Evolutionary conservation across 1,284 basidiomycete genomes (phyloP).

Genomic region (Xerocomus minutiporus): DNA sequence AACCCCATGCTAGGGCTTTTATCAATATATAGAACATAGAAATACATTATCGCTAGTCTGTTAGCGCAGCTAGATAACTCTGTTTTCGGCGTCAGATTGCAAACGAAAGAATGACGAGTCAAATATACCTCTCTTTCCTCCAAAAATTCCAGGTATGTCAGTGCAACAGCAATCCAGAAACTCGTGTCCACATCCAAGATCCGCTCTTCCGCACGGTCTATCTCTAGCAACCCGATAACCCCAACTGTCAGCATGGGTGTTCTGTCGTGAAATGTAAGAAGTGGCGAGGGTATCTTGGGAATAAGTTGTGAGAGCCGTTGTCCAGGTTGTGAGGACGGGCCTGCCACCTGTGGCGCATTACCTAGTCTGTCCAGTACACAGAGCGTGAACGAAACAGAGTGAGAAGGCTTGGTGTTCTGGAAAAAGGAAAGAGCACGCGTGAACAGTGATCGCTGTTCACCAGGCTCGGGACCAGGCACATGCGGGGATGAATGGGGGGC

Average conservation of each 20-base stretch:
- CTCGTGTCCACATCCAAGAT: constrained; percentile 64
- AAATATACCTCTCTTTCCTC: constrained; percentile 66
- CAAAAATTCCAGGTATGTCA: constrained; percentile 72
- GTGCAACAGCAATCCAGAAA: constrained; percentile 70
- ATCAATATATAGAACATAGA: constrained; percentile 11
- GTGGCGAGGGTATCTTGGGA: constrained; percentile 36
- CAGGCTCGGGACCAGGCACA: constrained; percentile 33
- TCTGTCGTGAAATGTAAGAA: constrained; percentile 64
- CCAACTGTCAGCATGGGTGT: constrained; percentile 61
- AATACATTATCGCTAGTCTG: constrained; percentile 17
- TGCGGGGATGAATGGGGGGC: constrained; percentile 48
- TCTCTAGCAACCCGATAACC: constrained; percentile 56
- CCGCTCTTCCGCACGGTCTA: constrained; percentile 54
- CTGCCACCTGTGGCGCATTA: constrained; percentile 3
- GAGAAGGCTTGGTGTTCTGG: constrained; percentile 53
- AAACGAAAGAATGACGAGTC: background rate
- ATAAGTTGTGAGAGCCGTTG: constrained; percentile 24
- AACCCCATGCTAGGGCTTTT: constrained; percentile 12
- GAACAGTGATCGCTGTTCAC: constrained; percentile 44
- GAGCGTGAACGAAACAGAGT: constrained; percentile 63
- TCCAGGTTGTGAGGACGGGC: constrained; percentile 18
- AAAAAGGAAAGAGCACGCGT: constrained; percentile 53
- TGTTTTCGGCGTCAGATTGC: constrained; percentile 12
- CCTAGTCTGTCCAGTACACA: constrained; percentile 15
- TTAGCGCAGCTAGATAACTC: constrained; percentile 30